Conservation (phyloP, 306 rosid species). For the Lotus japonicus region DNA sequence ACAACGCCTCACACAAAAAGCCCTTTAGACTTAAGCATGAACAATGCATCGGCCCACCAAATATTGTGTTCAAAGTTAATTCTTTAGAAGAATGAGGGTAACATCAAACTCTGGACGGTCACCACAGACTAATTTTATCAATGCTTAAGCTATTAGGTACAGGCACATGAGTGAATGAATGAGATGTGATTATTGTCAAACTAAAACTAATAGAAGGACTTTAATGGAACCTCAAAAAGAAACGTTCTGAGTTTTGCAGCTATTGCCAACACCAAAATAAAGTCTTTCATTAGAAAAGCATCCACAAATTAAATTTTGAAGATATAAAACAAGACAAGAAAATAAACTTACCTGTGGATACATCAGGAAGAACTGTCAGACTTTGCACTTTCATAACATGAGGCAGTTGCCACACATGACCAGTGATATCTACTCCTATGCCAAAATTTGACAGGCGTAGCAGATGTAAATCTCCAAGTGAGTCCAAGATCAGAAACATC, state of each 20-base stretch:
- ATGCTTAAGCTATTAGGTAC: background rate
- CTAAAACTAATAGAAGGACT: background rate
- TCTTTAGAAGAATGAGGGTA: background rate
- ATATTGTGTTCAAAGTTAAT: background rate
- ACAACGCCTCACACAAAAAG: background rate
- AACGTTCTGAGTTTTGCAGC: background rate
- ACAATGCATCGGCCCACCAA: background rate
- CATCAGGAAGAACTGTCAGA: conserved; percentile 63
- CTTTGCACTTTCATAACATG: conserved; percentile 52
- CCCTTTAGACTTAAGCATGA: too few species aligned
- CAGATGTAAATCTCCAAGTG: conserved; percentile 66
- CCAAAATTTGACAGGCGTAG: conserved; percentile 49
- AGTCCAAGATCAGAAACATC: conserved; percentile 62
- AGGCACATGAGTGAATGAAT: background rate
- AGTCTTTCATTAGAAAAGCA: background rate
- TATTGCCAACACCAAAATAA: conserved; percentile 10
- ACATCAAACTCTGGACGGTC: background rate
- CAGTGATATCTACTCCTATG: conserved; percentile 45
- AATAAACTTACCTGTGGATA: conserved; percentile 46
- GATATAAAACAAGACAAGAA: conserved; percentile 7
- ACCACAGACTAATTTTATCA: too few species aligned
- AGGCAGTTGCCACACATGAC: conserved; percentile 51
- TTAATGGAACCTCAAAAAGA: conserved; percentile 4
- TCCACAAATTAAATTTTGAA: background rate
- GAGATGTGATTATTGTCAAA: background rate